Evolutionary conservation across 2,329 filamentous ascomycete genomes (phyloP), one percentile per base, ranked within the genome.

Genomic region (Apiospora koreana): DNA sequence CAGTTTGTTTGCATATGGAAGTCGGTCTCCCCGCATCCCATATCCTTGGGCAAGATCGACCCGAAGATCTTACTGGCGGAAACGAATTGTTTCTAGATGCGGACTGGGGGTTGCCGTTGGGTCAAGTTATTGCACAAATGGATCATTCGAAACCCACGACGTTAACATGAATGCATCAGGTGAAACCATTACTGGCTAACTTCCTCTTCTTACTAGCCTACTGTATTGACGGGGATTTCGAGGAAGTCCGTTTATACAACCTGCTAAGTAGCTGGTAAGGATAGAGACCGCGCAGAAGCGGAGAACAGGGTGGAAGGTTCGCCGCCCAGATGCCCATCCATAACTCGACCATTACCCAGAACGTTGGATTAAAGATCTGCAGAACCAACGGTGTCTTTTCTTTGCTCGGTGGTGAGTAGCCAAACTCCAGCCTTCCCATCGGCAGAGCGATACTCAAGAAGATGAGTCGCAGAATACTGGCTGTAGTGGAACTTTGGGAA

Each of bases 331-430:
- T 23, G 6, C 69, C 70, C 1, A 71, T 28, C 45, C 65, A 62
- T 21, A 72, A 31, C 46, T 72, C 70, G 35, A 72, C 67, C 70
- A 72, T 72, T 12, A 72, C 70, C 70, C 70, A 72, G 69, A 72
- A 71, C 5, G 70, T 71, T n/a, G 70, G 70, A 14, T 72, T 70
- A 48, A 72, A 68, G 7, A 68, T 45, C 42, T 71, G 42, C 1
- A 72, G 69, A 2, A 70, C 50, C 21, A 65, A 43, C 2, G 70
- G 41, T 31, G 58, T 68, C 28, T 48, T 9, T 1, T 48, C n/a
- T 14, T 12, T 9, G n/a, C n/a, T 9, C 23, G 46, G 46, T 14
- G 46, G 46, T 2, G n/a, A 48, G 46, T 48, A 48, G 46, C n/a
- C 46, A n/a, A 48, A 48, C 46, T 23, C n/a, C 9, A 48, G n/a